Evolutionary conservation across 106 monocot species (phyloP), one percentile per base, ranked within the genome.

Genomic region (Dendrobium chrysotoxum): DNA sequence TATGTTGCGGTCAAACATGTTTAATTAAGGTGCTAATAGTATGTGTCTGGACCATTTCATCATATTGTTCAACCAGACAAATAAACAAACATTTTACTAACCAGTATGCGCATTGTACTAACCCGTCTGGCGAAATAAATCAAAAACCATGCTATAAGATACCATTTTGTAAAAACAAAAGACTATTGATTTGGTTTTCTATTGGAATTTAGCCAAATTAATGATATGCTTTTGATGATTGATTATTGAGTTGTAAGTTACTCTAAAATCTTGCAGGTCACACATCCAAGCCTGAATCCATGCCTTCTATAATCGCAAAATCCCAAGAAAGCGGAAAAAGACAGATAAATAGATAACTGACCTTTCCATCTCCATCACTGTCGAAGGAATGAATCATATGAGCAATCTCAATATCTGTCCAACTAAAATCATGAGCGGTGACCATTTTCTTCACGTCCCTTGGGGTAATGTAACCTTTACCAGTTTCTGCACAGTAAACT

Each of bases 341-440:
- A 30, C 26, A 83, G 79, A 54, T 15, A 61, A 41, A 61, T 4
- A 54, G 31, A 75, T 41, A 46, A 81, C 83, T 58, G 15, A 92
- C 96, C 93, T 89, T 93, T 82, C 91, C 90, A 84, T 92, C 90
- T 68, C 87, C 79, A 72, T 93, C 87, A 54, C 66, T 89, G 64
- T 92, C 91, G 81, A 96, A 96, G 73, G 28, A 90, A 82, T 85
- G 80, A 25, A 96, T 90, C 96, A 96, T 96, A 53, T 86, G 85
- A 35, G 79, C 85, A 58, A 93, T 90, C 78, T 96, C 96, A 57
- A 5, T 55, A 53, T 93, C 90, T 76, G 88, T 83, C 96, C 96
- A 96, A 53, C 35, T 83, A 80, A 96, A 96, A 80, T 96, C 96
- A 89, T 91, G 91, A 75, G 85, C 78, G 55, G 81, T 45, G n/a